Evolutionary conservation across 129 eudicot genomes (phyloP).

Genomic region (Flaveria linearis): DNA sequence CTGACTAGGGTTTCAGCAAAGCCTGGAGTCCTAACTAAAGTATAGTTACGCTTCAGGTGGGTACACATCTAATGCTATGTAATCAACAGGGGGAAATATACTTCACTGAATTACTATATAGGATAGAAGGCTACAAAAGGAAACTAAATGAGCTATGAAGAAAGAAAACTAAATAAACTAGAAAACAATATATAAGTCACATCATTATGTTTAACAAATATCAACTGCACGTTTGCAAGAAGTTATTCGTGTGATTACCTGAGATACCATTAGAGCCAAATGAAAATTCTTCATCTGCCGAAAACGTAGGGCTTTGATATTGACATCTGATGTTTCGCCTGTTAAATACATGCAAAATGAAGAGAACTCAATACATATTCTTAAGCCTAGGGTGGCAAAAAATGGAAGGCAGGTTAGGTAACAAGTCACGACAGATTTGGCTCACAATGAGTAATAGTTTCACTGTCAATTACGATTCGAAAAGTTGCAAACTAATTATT

Average conservation of each 20-base stretch:
- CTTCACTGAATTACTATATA: neutral
- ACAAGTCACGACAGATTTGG: constrained; percentile 1
- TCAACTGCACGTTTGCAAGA: neutral
- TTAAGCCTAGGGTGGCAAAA: constrained; percentile 15
- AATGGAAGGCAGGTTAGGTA: neutral
- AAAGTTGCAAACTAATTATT: neutral
- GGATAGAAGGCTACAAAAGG: neutral
- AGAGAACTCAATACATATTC: constrained; percentile 8
- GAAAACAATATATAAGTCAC: neutral
- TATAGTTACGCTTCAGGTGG: neutral
- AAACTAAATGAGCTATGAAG: neutral
- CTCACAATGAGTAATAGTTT: neutral
- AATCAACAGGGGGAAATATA: neutral
- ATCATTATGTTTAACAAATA: neutral
- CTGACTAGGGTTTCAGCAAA: too few species aligned
- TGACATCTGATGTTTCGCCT: constrained; percentile 82
- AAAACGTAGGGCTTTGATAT: constrained; percentile 61
- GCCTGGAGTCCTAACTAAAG: neutral
- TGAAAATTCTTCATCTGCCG: constrained; percentile 98
- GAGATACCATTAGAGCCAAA: constrained; percentile 85
- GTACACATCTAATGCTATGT: neutral
- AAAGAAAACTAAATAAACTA: neutral
- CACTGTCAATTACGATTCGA: neutral
- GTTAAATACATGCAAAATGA: constrained; percentile 24
- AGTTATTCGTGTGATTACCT: constrained; percentile 46